Base-by-base conservation (phyloP, 768 basidiomycete genomes). In the Leccinum olivaceopallidum region DNA sequence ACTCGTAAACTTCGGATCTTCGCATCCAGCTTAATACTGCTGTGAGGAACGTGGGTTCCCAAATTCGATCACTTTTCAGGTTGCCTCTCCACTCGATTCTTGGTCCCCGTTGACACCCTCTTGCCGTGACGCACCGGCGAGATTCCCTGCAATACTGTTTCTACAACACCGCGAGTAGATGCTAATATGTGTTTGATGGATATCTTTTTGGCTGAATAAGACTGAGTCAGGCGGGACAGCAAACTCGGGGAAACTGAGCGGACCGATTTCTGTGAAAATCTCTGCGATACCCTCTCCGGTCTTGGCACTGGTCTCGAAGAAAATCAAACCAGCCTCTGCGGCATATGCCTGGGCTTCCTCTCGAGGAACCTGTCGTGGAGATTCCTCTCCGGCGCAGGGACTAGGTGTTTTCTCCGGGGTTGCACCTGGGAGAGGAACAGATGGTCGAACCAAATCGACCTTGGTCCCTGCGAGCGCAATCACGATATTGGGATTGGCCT, bases 381-480 rank as follows among this genome's bases (percentile, higher is more conserved):
- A 87, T 76, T 93, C 91, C 36, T 90, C 89, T 18, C 75, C 79
- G n/a, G 71, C 78, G 20, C 75, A 71, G 13, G 82, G 73, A n/a
- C 78, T 80, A 12, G 85, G 77, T 3, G 76, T 65, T 72, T 93
- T 91, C 58, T 88, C 90, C 3, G 93, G 89, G 0, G 92, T 68
- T 22, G 79, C 69, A 8, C 2, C 22, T 5, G 83, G 68, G 34
- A 83, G 78, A 5, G 85, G 79, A 5, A 82, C 65, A 8, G 89
- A 83, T 7, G 86, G 71, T 71, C 89, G 88, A 26, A 93, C 90
- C 64, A 96, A 84, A 79, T 98, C 89, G 63, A 98, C 85, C 77
- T 99, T 98, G 84, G 98, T 99, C 32, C 97, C 97, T 12, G 94
- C 94, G 55, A 99, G 87, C 6, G 96, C 95, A 69, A 99, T 98